Percentiles rank a stretch among this genome's conserved stretches.
Conservation (phyloP, 257 asterid genomes). For the Scutellaria galericulata region DNA sequence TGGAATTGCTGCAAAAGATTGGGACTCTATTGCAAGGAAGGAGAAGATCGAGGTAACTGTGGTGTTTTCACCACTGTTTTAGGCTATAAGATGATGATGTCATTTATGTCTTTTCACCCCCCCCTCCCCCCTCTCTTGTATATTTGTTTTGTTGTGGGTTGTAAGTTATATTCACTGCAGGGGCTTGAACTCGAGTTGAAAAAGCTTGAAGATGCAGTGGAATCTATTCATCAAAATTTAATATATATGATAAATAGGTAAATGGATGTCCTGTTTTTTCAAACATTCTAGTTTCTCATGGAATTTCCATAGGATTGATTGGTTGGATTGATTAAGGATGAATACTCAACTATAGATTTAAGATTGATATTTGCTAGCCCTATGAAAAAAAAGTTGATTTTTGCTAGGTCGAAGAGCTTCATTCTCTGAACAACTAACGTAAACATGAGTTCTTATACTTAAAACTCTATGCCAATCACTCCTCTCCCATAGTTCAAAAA, state of each 20-base stretch:
- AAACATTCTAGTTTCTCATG: neutral
- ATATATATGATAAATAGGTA: conserved; percentile 57
- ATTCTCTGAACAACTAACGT: neutral
- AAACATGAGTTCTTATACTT: too few relatives aligned
- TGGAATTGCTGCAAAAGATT: conserved; percentile 82
- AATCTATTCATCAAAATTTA: conserved; percentile 60
- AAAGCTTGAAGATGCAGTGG: conserved; percentile 73
- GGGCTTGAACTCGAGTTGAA: conserved; percentile 80
- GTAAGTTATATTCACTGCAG: conserved; percentile 42
- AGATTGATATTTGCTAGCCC: neutral
- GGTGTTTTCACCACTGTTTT: neutral
- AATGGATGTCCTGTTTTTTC: neutral
- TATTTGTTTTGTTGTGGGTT: neutral
- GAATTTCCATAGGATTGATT: neutral
- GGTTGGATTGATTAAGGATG: conserved; percentile 19
- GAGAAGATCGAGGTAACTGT: conserved; percentile 73
- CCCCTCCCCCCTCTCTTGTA: conserved; percentile 8
- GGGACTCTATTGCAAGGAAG: conserved; percentile 88
- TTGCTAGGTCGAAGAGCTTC: neutral
- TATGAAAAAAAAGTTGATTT: neutral
- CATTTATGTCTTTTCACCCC: neutral
- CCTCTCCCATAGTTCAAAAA: neutral
- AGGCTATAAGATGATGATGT: neutral
- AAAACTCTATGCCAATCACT: neutral
- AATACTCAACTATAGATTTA: neutral